Evolutionary conservation across 805 yeast species (phyloP), one percentile per base, ranked within the genome.

Genomic region (Suhomyces kilbournensis): DNA sequence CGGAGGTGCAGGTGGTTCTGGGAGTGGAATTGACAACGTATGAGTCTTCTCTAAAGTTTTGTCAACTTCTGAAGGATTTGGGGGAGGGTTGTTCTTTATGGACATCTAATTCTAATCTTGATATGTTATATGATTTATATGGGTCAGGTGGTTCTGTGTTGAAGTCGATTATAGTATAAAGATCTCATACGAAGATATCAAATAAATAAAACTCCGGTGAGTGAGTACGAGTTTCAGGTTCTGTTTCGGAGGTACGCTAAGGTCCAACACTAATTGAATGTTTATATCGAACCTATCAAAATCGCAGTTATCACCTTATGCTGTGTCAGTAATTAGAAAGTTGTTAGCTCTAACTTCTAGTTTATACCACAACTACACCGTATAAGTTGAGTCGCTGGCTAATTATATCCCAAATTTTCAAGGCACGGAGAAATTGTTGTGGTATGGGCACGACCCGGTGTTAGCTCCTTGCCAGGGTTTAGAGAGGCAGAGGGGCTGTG

Each of bases 1-100:
- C 8, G 50, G 50, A 3, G 35, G 48, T 15, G 49, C 30, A 20
- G 49, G 44, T 17, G 48, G 48, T 20, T 30, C 28, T 22, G 23
- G 43, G 43, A 39, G 43, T 39, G 35, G 35, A 32, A 32, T 17
- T 32, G 35, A 38, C 14, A 38, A 38, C n/a, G 42, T 38, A 10
- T 38, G 42, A 9, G 40, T 15, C 17, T 38, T 38, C n/a, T 17
- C 42, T 8, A 38, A 17, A 38, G 42, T 19, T 38, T 38, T 38
- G 23, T 19, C 42, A 38, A 38, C 42, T 38, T 38, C 42, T 38
- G 42, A 17, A 38, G 42, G n/a, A 38, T 19, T 38, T 38, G 20
- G 20, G 14, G 12, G 7, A 17, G 20, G 19, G 20, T 38, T 19
- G 20, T 38, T 38, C 23, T 17, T 38, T 38, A 38, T 38, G 42